Evolutionary conservation across 2,329 filamentous ascomycete genomes (phyloP), one percentile per base, ranked within the genome.

Genomic region (Byssoonygena ceratinophila): DNA sequence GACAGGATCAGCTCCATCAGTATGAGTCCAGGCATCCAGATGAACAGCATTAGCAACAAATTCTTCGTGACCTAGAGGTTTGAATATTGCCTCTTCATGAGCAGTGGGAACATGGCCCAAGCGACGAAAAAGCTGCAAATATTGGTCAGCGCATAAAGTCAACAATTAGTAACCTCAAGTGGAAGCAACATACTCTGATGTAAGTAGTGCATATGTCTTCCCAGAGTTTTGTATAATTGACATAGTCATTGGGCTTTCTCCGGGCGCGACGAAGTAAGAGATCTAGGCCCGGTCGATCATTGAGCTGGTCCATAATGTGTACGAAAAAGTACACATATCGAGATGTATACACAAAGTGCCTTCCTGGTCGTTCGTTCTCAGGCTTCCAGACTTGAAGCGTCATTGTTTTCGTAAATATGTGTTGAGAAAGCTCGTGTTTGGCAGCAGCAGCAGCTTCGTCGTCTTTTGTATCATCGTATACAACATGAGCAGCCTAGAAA

Each of bases 371-470:
- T 65, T 96, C 90, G 44, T 86, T 82, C 59, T 95, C 90, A 34
- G 90, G 92, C 60, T 90, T 91, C 90, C 90, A 96, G 3, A 96
- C 88, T 63, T 94, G 91, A 66, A 95, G 83, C 1, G 86, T 84
- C 84, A 94, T 94, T 0, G 88, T 94, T 71, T 95, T 95, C 36
- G 90, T 94, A 59, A 95, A 91, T 51, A 95, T 84, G 39, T 94
- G 85, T 50, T 81, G 77, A 46, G 88, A 90, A 12, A 94, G 79
- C 51, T 91, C 86, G 62, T 83, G 79, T 59, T 89, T 90, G 20
- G 85, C 83, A 29, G 78, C 79, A 12, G 76, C 67, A 4, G 76
- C 76, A 9, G 76, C 74, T 58, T 74, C 61, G n/a, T 75, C 67
- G 48, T 74, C 72, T 45, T 73, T 71, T 1, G 69, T 65, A 37